These are phyloP conservation scores for Mesembryanthemum crystallinum DNA, from an alignment of 148 eudicot genomes.

Conservation along the genomic window DNA sequence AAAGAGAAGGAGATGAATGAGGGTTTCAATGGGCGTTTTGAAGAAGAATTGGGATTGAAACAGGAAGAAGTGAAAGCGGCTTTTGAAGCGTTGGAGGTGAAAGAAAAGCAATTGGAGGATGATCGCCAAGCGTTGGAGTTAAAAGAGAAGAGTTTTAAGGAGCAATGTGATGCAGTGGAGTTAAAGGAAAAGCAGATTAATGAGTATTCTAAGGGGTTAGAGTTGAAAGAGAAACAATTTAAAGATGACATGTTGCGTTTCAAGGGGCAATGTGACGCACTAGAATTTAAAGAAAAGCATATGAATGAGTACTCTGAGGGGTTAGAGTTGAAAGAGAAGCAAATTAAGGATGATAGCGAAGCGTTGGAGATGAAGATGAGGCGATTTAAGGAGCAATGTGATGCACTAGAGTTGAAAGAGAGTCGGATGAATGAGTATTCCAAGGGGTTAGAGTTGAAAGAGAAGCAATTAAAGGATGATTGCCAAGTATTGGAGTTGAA, in stretches of 20 bases:
- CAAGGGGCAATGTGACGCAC: background rate
- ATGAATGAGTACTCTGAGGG: background rate
- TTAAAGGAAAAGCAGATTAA: constrained; percentile 5
- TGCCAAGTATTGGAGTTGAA: background rate
- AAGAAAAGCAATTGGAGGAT: background rate
- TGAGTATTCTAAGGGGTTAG: background rate
- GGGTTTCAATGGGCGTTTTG: background rate
- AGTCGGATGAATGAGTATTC: background rate
- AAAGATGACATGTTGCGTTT: background rate
- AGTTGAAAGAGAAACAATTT: constrained; percentile 5
- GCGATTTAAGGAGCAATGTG: background rate
- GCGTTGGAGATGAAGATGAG: constrained; percentile 1
- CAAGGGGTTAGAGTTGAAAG: constrained; percentile 1
- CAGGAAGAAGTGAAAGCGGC: background rate
- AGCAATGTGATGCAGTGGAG: background rate
- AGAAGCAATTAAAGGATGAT: constrained; percentile 10
- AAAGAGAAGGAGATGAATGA: constrained; percentile 10
- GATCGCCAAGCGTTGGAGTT: background rate
- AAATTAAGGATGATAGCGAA: background rate
- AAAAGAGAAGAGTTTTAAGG: background rate
- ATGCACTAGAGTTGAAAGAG: constrained; percentile 4
- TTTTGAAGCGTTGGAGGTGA: background rate
- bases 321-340: constrained; percentile 2
- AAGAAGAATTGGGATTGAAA: background rate
- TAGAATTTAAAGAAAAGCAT: constrained; percentile 5